Base-by-base conservation (phyloP, 805 yeast species). In the Yamadazyma laniorum region DNA sequence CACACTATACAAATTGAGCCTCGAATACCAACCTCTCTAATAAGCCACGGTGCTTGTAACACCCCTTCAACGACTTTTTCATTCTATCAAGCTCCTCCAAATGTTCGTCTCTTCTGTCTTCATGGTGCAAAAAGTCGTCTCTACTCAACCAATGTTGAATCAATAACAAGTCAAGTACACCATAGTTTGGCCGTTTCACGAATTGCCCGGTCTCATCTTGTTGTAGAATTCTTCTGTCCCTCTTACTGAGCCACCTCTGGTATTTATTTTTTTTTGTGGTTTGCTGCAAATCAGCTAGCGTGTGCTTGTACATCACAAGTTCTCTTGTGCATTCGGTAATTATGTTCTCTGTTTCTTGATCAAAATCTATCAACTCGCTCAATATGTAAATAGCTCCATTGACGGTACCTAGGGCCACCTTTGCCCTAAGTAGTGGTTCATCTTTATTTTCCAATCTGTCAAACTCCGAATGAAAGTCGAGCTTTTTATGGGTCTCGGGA, bases 331-430 rank as follows among this genome's bases (percentile, higher is more conserved):
- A 53, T 13, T 34, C 38, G 3, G 22, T 38, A 3, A 55, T 28
- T 12, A 45, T 34, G 1, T 36, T 42, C 29, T 44, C 45, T 8
- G 39, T 26, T 5, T 46, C 52, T 26, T 49, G 47, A 25, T 43
- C 47, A 11, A 37, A 18, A 17, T 38, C 46, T 11, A 13, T 32
- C n/a, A 51, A 14, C 19, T 43, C 37, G 29, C 43, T 40, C 3
- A 53, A 17, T 4, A 18, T 25, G 32, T 57, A 56, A 4, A 61
- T 40, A 4, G 55, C 65, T 12, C 67, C 67, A 36, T 49, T 46
- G 6, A 51, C 52, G 1, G 65, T 60, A 12, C 65, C 67, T 17
- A 61, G 25, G 1, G 58, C 15, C 0, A 50, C 55, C 11, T 44
- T 30, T 2, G 40, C 29, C 13, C 7, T 23, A 12, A 32, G 18